These are phyloP conservation scores for Stagonosporopsis rhizophila DNA, from an alignment of 2,329 filamentous ascomycete genomes.

Conservation along the genomic window DNA sequence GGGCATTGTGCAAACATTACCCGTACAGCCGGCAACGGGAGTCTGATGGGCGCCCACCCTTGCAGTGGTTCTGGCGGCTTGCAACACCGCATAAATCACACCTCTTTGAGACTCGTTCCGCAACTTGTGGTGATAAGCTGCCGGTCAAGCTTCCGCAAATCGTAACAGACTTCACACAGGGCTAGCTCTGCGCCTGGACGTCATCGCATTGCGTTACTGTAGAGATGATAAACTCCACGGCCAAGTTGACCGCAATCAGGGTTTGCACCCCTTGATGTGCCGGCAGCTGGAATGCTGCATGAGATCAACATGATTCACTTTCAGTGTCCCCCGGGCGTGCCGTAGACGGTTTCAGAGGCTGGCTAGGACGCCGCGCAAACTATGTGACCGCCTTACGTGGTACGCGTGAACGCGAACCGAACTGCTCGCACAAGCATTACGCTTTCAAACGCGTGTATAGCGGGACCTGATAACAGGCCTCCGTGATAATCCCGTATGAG, in stretches of 20 bases:
- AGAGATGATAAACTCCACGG: conserved; percentile 4
- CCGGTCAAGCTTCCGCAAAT: conserved; percentile 11
- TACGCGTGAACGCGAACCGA: conserved; percentile 15
- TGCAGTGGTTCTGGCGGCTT: conserved; percentile 3
- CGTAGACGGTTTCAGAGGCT: conserved; percentile 15
- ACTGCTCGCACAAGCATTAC: conserved; percentile 2
- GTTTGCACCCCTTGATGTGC: conserved; percentile 9
- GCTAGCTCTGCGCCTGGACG: conserved; percentile 3
- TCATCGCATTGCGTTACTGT: conserved; percentile 15
- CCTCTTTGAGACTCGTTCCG: conserved; percentile 12
- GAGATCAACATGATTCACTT: conserved; percentile 21
- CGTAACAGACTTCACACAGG: conserved; percentile 4
- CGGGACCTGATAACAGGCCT: conserved; percentile 16
- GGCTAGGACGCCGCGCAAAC: conserved; percentile 12
- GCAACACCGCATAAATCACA: conserved; percentile 11
- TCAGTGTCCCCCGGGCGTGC: conserved; percentile 14
- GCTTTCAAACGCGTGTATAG: conserved; percentile 16
- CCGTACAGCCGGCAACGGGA: not conserved
- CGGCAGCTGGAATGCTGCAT: conserved; percentile 8
- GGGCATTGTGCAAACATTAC: conserved; percentile 2
- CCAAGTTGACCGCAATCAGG: conserved; percentile 4
- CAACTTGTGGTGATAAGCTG: conserved; percentile 10
- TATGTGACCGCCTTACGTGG: conserved; percentile 14
- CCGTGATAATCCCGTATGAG: conserved; percentile 28
- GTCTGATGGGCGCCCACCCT: conserved; percentile 1